These are phyloP conservation scores for Exsudoporus frostii DNA, from an alignment of 768 basidiomycete species.

Conservation along the genomic window DNA sequence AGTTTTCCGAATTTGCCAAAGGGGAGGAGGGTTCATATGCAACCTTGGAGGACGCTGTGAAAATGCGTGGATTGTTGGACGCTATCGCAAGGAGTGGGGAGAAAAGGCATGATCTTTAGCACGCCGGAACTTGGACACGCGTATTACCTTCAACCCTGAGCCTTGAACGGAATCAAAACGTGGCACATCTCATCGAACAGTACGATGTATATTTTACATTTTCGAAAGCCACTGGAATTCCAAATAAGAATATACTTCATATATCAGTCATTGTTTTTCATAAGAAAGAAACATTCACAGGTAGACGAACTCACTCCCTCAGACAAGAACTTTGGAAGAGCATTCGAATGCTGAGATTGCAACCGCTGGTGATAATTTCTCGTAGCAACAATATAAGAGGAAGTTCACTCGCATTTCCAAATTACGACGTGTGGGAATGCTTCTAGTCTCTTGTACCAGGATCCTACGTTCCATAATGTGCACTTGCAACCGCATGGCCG, in stretches of 20 bases:
- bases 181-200: not conserved
- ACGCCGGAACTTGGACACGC: not conserved
- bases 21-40: not conserved
- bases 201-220: no score
- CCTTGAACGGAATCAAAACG: not conserved
- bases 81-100: not conserved
- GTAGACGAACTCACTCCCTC: no score
- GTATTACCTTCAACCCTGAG: not conserved
- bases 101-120: not conserved
- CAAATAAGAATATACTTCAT: not conserved
- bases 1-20: not conserved
- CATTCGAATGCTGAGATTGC: no score
- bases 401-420: no score
- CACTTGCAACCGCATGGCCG: not conserved
- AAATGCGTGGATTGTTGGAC: not conserved
- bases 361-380: no score
- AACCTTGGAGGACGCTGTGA: slow-evolving; percentile 3
- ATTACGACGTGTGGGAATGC: no score
- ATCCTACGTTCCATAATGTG: not conserved
- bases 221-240: not conserved
- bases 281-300: not conserved
- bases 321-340: no score
- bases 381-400: no score
- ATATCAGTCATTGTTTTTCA: not conserved
- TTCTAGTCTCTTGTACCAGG: no score